Evolutionary conservation across 1,139 yeast genomes (phyloP).

Genomic region (Yamadazyma songkhlaensis): DNA sequence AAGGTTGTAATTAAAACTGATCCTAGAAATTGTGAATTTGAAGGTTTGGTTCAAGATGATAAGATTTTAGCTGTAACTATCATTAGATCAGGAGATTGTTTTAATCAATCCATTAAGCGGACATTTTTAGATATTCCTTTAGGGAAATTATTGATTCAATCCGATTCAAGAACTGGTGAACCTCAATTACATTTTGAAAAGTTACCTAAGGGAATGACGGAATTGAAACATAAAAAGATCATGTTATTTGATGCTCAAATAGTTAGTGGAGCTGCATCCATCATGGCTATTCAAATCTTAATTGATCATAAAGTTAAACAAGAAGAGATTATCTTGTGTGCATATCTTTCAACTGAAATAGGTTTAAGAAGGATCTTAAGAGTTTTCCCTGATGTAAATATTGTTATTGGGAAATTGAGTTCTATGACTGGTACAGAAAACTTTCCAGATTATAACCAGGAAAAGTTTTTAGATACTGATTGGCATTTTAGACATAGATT

Average conservation of each 20-base stretch:
- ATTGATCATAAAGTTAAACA: slow-evolving; percentile 74
- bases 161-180: slow-evolving; percentile 87
- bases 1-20: slow-evolving; percentile 40
- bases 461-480: slow-evolving; percentile 40
- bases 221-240: slow-evolving; percentile 46
- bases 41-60: slow-evolving; percentile 44
- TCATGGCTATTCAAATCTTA: slow-evolving; percentile 89
- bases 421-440: slow-evolving; percentile 23
- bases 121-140: slow-evolving; percentile 74
- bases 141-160: slow-evolving; percentile 84
- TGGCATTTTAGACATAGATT: slow-evolving; percentile 71
- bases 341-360: slow-evolving; percentile 74
- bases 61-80: slow-evolving; percentile 71
- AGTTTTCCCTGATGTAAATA: slow-evolving; percentile 67
- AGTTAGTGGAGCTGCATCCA: slow-evolving; percentile 89
- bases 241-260: slow-evolving; percentile 83
- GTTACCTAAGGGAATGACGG: slow-evolving; percentile 32
- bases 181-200: slow-evolving; percentile 83
- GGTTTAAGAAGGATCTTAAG: slow-evolving; percentile 73
- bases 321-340: slow-evolving; percentile 63
- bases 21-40: slow-evolving; percentile 26
- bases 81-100: slow-evolving; percentile 91
- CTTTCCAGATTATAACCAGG: slow-evolving; percentile 25
- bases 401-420: slow-evolving; percentile 71
- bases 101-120: slow-evolving; percentile 70